Base-by-base conservation (phyloP, 768 basidiomycete species). In the Podaxis rugospora region DNA sequence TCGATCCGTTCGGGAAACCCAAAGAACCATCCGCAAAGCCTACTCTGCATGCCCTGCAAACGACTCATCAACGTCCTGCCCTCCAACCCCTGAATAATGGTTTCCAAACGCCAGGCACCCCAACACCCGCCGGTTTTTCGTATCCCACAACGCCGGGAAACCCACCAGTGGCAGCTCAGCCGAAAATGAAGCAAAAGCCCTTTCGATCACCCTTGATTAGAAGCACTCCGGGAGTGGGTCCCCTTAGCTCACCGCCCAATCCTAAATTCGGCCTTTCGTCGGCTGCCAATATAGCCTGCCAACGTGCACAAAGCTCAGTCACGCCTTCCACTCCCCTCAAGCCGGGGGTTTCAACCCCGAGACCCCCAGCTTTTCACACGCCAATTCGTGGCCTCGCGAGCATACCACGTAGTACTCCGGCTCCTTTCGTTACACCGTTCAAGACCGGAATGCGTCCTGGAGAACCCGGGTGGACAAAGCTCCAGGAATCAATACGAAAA, bases 361-460 rank as follows among this genome's bases (percentile, higher is more conserved):
- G 44, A 47, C 42, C 57, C 3, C 28, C 63, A 25, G 49, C 53
- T 16, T 47, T 51, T 49, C 46, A 44, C 47, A 61, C 53, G 4
- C 53, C 51, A 36, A 25, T 25, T 28, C 50, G 35, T 28, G 4
- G 36, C 28, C 23, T 51, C 16, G 42, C 40, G 16, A 46, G 49
- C n/a, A 36, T 35, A 10, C 32, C 52, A 21, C 52, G 59, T 16
- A 49, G 51, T 32, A 70, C 71, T 5, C 71, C 77, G 36, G 72
- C 75, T 9, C 76, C 75, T n/a, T 88, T 88, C 62, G 71, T 80
- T 5, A 88, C 86, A 1, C 87, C 87, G 0, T 89, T 89, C 69
- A 89, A 88, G 66, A 56, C 70, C 4, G 81, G 80, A 27, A 75
- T 81, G 74, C 74, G 73, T 63, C 80, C 81, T 50, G 75, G 75